Conservation (phyloP, 768 basidiomycete species). For the Suillus subaureus region DNA sequence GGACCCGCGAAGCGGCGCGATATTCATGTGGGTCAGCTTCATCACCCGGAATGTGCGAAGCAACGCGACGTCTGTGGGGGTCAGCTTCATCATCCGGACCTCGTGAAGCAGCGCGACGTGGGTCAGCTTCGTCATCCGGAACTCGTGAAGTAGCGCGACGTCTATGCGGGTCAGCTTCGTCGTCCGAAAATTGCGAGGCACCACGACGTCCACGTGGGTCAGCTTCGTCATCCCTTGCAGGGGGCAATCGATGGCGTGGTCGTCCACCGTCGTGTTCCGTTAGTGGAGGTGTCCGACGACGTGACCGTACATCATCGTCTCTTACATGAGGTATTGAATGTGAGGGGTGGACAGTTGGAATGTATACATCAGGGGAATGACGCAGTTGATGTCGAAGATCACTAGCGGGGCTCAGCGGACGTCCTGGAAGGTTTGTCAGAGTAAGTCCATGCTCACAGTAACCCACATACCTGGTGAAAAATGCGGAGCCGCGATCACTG, state of each 20-base stretch:
- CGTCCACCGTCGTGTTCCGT: too few relatives aligned
- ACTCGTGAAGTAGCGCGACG: constrained; percentile 9
- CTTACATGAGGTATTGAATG: too few relatives aligned
- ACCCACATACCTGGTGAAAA: constrained; percentile 20
- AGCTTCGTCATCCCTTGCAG: neutral
- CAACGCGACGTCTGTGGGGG: too few relatives aligned
- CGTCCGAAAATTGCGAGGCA: too few relatives aligned
- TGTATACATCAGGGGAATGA: constrained; percentile 12
- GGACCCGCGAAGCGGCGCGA: constrained; percentile 11
- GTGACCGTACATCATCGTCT: too few relatives aligned
- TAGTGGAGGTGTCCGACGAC: too few relatives aligned
- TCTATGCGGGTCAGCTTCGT: constrained; percentile 4
- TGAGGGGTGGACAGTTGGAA: constrained; percentile 11
- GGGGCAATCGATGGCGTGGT: too few relatives aligned
- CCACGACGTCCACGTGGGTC: neutral
- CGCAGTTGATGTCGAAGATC: constrained; percentile 11
- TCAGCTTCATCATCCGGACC: too few relatives aligned
- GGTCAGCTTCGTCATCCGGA: too few relatives aligned
- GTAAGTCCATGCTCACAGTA: neutral
- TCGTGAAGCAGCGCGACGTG: too few relatives aligned
- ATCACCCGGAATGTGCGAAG: too few relatives aligned
- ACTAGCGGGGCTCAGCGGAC: constrained; percentile 12
- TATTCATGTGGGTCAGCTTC: constrained; percentile 3
- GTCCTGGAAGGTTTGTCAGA: constrained; percentile 16
- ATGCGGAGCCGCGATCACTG: constrained; percentile 6